Evolutionary conservation across 495 filamentous ascomycete genomes (phyloP).

Genomic region (Hypoxylon trugodes): DNA sequence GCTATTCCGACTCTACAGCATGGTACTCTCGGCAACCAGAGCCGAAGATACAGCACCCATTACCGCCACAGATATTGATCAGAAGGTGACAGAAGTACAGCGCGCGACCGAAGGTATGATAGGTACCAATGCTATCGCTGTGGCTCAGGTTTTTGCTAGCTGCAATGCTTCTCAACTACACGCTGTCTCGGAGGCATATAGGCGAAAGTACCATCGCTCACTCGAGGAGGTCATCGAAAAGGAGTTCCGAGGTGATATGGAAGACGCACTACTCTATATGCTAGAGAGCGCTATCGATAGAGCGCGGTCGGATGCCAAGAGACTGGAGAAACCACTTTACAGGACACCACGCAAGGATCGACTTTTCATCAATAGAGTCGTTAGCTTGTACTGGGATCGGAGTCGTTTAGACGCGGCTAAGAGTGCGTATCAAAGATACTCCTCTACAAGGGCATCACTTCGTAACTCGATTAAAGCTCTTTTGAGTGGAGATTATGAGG

Average conservation of each 20-base stretch:
- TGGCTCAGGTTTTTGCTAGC: slow-evolving; percentile 70
- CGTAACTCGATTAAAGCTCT: background rate
- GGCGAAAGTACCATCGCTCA: slow-evolving; percentile 61
- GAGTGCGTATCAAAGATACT: slow-evolving; percentile 66
- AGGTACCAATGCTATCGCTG: slow-evolving; percentile 51
- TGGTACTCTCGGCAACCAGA: slow-evolving; percentile 67
- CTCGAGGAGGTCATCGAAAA: slow-evolving; percentile 69
- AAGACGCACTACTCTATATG: slow-evolving; percentile 66
- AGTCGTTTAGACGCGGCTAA: slow-evolving; percentile 70
- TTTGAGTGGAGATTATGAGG: slow-evolving; percentile 18
- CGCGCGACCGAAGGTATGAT: slow-evolving; percentile 64
- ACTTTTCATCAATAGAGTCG: slow-evolving; percentile 67
- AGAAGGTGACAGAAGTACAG: slow-evolving; percentile 68
- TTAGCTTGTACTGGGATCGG: slow-evolving; percentile 73
- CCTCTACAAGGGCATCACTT: slow-evolving; percentile 18
- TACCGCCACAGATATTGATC: slow-evolving; percentile 65
- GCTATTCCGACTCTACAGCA: slow-evolving; percentile 55
- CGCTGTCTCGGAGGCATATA: slow-evolving; percentile 70
- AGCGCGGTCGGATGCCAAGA: slow-evolving; percentile 72
- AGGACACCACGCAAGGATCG: slow-evolving; percentile 78
- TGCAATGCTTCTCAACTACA: slow-evolving; percentile 70
- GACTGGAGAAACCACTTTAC: slow-evolving; percentile 75
- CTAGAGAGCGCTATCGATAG: slow-evolving; percentile 71
- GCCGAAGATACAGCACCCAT: slow-evolving; percentile 67
- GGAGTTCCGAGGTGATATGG: slow-evolving; percentile 81